Evolutionary conservation across 768 basidiomycete species (phyloP).

Genomic region (Mycena filopes): DNA sequence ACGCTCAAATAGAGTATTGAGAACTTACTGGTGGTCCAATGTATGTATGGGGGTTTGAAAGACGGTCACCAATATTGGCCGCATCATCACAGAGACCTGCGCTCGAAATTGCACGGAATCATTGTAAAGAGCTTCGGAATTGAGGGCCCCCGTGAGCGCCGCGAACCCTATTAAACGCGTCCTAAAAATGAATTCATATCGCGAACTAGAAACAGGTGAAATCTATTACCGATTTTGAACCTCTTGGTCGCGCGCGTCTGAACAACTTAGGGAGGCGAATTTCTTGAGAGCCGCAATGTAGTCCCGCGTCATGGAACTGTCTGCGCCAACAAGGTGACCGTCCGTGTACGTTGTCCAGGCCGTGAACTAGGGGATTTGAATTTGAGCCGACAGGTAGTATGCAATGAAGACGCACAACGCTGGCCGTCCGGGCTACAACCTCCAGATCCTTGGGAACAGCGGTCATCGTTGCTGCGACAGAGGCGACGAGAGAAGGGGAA

Average conservation of each 20-base stretch:
- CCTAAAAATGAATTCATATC: slow-evolving; percentile 49
- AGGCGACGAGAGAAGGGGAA: slow-evolving; percentile 74
- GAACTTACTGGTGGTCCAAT: slow-evolving; percentile 76
- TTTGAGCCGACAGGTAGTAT: background rate
- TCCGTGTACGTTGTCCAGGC: slow-evolving; percentile 95
- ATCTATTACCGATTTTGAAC: slow-evolving; percentile 71
- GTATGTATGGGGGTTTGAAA: slow-evolving; percentile 67
- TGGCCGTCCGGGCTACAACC: slow-evolving; percentile 80
- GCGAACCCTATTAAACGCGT: slow-evolving; percentile 89
- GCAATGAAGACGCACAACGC: slow-evolving; percentile 66
- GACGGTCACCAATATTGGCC: slow-evolving; percentile 75
- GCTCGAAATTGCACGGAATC: slow-evolving; percentile 75
- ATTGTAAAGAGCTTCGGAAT: slow-evolving; percentile 86
- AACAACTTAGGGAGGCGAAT: slow-evolving; percentile 72
- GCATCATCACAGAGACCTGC: slow-evolving; percentile 78
- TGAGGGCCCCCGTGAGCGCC: slow-evolving; percentile 80
- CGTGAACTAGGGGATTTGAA: slow-evolving; percentile 68
- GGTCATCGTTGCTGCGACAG: slow-evolving; percentile 66
- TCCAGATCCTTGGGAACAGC: slow-evolving; percentile 75
- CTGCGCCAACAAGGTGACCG: slow-evolving; percentile 83
- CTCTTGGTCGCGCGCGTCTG: slow-evolving; percentile 70
- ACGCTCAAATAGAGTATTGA: background rate
- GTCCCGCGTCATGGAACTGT: slow-evolving; percentile 71
- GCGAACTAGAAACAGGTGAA: background rate
- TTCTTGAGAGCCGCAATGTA: slow-evolving; percentile 75